Conservation (phyloP, 1,284 basidiomycete species). For the Schizophyllum commune region DNA sequence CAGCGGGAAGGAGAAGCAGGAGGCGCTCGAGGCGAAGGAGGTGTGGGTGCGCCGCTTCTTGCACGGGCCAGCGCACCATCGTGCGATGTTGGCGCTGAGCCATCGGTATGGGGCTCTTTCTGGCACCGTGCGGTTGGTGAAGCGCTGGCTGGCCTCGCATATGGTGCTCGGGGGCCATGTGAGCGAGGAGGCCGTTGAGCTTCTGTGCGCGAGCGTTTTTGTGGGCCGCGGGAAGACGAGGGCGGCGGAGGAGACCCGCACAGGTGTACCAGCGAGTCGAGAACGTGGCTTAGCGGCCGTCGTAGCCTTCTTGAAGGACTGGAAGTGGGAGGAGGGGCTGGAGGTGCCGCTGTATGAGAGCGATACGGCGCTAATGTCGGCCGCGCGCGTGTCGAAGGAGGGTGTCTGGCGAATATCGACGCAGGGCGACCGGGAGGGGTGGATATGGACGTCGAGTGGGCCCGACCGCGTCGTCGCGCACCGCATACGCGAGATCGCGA, state of each 20-base stretch:
- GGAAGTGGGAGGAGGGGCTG: conserved; percentile 75
- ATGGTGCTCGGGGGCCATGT: conserved; percentile 74
- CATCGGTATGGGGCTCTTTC: conserved; percentile 79
- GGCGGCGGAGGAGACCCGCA: conserved; percentile 19
- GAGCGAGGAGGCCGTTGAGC: conserved; percentile 74
- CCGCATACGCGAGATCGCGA: conserved; percentile 64
- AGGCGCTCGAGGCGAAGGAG: conserved; percentile 58
- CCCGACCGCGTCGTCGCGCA: conserved; percentile 66
- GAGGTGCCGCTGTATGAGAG: conserved; percentile 52
- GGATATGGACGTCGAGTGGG: conserved; percentile 64
- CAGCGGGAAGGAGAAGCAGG: conserved; percentile 42
- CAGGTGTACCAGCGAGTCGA: conserved; percentile 53
- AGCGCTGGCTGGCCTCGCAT: conserved; percentile 90
- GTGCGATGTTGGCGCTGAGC: conserved; percentile 71
- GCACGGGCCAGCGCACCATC: conserved; percentile 79
- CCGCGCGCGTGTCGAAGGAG: conserved; percentile 9
- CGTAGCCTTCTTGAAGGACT: conserved; percentile 70
- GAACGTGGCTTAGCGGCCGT: conserved; percentile 80
- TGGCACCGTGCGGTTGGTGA: conserved; percentile 80
- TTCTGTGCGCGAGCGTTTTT: conserved; percentile 71
- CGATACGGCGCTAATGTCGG: conserved; percentile 4
- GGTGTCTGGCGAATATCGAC: conserved; percentile 82
- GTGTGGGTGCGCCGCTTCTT: conserved; percentile 68
- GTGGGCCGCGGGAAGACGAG: conserved; percentile 32
- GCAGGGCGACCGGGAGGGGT: conserved; percentile 69